Conservation (phyloP, 805 yeast species). For the Metschnikowia continentalis region DNA sequence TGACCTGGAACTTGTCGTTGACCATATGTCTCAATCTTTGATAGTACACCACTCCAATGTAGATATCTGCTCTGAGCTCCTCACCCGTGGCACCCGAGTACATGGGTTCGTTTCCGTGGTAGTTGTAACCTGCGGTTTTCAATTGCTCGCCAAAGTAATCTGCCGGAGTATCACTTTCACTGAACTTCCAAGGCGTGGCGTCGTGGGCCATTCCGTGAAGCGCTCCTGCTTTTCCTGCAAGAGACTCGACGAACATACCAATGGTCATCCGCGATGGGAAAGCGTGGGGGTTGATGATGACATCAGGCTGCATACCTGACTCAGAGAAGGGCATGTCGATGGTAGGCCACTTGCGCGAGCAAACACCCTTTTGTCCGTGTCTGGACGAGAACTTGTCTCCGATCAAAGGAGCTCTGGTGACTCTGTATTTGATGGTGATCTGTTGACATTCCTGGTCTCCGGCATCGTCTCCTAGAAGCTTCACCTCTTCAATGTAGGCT, state of each 20-base stretch:
- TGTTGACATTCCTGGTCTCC: conserved; percentile 77
- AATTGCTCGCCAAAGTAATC: conserved; percentile 96
- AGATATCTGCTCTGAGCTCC: conserved; percentile 92
- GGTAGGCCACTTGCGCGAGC: conserved; percentile 97
- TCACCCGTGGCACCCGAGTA: conserved; percentile 98
- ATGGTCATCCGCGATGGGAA: conserved; percentile 99
- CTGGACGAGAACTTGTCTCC: conserved; percentile 98
- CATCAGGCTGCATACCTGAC: conserved; percentile 94
- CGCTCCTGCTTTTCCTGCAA: conserved; percentile 99
- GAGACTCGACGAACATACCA: conserved; percentile 97
- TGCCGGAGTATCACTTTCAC: conserved; percentile 91
- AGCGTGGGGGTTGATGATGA: conserved; percentile 97
- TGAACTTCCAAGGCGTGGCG: conserved; percentile 93
- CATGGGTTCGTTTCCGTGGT: conserved; percentile 98
- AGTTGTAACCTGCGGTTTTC: conserved; percentile 83
- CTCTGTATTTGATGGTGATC: conserved; percentile 82
- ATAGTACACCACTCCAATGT: conserved; percentile 94
- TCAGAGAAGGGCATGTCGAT: conserved; percentile 96
- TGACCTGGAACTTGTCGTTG: conserved; percentile 97
- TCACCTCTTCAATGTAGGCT: conserved; percentile 93
- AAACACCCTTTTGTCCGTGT: conserved; percentile 98
- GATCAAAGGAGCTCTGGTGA: conserved; percentile 87
- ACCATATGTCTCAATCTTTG: conserved; percentile 99
- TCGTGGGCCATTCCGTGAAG: conserved; percentile 97
- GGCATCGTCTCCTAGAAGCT: conserved; percentile 78